phyloP scores from a whole-genome alignment of 2,329 filamentous ascomycete species.

The Microcyclosporella mali region DNA sequence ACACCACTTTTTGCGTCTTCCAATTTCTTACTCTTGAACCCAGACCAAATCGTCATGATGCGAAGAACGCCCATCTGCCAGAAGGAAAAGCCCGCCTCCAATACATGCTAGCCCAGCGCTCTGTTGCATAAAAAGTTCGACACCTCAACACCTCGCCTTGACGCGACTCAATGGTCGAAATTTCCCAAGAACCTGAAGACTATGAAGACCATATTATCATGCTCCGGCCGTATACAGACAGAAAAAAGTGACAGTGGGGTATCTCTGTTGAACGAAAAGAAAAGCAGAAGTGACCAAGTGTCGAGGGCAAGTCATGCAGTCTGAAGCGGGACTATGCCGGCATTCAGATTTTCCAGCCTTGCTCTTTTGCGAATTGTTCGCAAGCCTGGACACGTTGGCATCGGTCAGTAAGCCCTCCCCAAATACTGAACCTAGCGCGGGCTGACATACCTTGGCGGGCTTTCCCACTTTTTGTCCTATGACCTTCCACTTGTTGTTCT shows the following conservation, averaged over 20 bases:
- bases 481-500: slow-evolving; percentile 96
- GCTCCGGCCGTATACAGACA: background rate
- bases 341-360: slow-evolving; percentile 41
- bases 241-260: slow-evolving; percentile 9
- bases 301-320: background rate
- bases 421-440: background rate
- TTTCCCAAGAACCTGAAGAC: background rate
- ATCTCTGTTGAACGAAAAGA: slow-evolving; percentile 7
- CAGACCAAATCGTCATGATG: too few species aligned
- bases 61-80: too few species aligned
- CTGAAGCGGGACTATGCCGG: slow-evolving; percentile 5
- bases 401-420: background rate
- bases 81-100: background rate
- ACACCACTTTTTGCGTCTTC: too few species aligned
- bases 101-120: background rate
- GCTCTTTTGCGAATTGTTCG: slow-evolving; percentile 93
- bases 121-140: background rate
- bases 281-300: background rate
- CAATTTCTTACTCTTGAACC: too few species aligned
- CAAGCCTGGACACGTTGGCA: slow-evolving; percentile 54
- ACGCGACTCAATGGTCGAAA: slow-evolving; percentile 7
- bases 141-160: slow-evolving; percentile 15
- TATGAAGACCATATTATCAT: background rate
- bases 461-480: slow-evolving; percentile 97
- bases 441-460: slow-evolving; percentile 71